Evolutionary conservation across 2,329 filamentous ascomycete species (phyloP), one percentile per base, ranked within the genome.

Genomic region (Venturia nashicola): DNA sequence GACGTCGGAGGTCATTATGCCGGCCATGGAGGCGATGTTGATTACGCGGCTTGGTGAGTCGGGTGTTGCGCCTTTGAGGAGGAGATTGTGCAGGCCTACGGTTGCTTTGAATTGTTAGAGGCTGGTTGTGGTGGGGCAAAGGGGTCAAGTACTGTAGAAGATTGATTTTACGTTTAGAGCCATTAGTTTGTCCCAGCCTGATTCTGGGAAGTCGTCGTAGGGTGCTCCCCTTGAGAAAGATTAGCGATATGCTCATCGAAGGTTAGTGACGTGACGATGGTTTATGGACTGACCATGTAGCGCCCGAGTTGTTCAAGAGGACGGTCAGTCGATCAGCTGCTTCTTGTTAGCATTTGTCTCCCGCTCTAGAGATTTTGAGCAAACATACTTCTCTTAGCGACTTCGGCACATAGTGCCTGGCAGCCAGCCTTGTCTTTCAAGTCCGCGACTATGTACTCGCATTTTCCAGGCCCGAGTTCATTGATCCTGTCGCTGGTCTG

Each of bases 101-200:
- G 72, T 75, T 68, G 59, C 46, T 63, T 16, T 16, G 27, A 9
- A 16, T 5, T 36, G 16, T 36, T 18, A 36, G 51, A 8, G 51
- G 12, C 2, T 34, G 18, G 32, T 18, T 3, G 8, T 7, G 5
- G 32, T 3, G 55, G 12, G 16, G 44, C 34, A n/a, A 16, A 27
- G 27, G 51, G 18, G 27, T 5, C 2, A 62, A 71, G 27, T 62
- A 64, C 71, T 78, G 67, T 80, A 78, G 68, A 81, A 82, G 44
- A 82, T 77, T 18, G 77, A 78, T 70, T 82, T 81, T 18, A 82
- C 79, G 68, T 82, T 82, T 67, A 82, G 71, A 11, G 78, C 79
- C 67, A 83, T 80, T 27, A 84, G 74, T 67, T 83, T 81, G 67
- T 83, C 82, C 80, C 82, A 85, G 48, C 79, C 82, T 59, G 77